These are phyloP conservation scores for Carex sylvatica DNA, from an alignment of 202 grass and related monocot species.

Conservation along the genomic window DNA sequence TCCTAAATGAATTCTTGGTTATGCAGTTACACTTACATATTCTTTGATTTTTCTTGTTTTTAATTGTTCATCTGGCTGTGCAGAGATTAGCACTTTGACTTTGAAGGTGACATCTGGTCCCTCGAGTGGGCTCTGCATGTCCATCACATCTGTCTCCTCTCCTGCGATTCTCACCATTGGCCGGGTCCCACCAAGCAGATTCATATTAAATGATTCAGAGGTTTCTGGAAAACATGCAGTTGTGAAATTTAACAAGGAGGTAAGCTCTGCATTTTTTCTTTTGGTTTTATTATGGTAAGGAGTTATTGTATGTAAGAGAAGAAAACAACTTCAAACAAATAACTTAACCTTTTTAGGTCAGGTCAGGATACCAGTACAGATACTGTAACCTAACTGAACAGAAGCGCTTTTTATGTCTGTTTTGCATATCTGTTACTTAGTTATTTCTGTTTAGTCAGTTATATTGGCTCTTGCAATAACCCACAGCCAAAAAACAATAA, in stretches of 20 bases:
- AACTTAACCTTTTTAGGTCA: neutral
- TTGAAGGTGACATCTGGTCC: slow-evolving; percentile 80
- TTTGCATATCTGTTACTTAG: neutral
- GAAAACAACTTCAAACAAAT: neutral
- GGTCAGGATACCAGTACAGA: neutral
- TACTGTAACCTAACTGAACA: neutral
- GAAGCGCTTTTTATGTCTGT: neutral
- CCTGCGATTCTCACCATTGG: slow-evolving; percentile 55
- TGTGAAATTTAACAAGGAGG: slow-evolving; percentile 71
- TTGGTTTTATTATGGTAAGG: slow-evolving; percentile 16
- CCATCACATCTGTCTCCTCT: slow-evolving; percentile 40
- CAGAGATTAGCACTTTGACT: slow-evolving; percentile 53
- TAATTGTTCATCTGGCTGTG: slow-evolving; percentile 10
- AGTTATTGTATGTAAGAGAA: neutral
- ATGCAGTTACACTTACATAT: neutral
- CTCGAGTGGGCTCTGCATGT: slow-evolving; percentile 54
- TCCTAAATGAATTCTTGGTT: slow-evolving; percentile 10
- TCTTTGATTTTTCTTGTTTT: slow-evolving; percentile 47
- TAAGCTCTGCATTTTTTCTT: slow-evolving; percentile 32
- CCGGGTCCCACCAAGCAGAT: slow-evolving; percentile 60
- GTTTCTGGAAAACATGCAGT: slow-evolving; percentile 82
- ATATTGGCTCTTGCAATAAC: neutral
- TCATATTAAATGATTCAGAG: slow-evolving; percentile 70
- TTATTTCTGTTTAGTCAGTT: neutral
- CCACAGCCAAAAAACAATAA: neutral